Evolutionary conservation across 768 basidiomycete species (phyloP), one percentile per base, ranked within the genome.

Genomic region (Leucogyrophana mollusca): DNA sequence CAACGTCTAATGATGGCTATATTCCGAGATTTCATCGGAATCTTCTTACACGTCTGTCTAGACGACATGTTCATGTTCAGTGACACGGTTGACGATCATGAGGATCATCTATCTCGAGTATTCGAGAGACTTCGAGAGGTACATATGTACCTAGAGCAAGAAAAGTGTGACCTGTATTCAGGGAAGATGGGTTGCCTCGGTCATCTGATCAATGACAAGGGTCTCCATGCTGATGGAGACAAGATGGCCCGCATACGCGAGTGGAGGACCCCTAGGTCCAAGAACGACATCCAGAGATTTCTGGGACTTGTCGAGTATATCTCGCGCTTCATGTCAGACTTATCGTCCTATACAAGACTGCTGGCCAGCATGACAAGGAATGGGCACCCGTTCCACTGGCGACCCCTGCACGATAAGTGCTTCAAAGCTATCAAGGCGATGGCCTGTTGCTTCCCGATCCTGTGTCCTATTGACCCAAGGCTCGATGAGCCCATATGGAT

Each of bases 21-120:
- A n/a, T 73, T 79, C 38, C 47, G 60, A 1, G 62, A 71, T 1
- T 41, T 54, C 14, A 66, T 78, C 3, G 70, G 72, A 0, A 20
- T 36, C 7, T 74, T 70, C 45, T 23, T 76, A 7, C 67, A 76
- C 35, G 62, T 71, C 2, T 77, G 75, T 45, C 51, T 77, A 1
- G 73, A 78, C 45, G 70, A 77, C 50, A 65, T 77, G 2, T 69
- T 76, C 36, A 56, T 75, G 0, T 75, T 49, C 48, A 69, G 65
- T 0, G 47, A 68, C 14, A 54, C 62, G 0, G 49, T 72, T 3
- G 65, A 67, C 16, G 73, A 73, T 0, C 73, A 77, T 40, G 55
- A 66, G 23, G 14, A 54, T 9, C 61, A 72, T 49, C 52, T 77
- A 0, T 27, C 45, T 1, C 24, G 58, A 1, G 60, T 74, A 2